Evolutionary conservation across 2,329 filamentous ascomycete species (phyloP), one percentile per base, ranked within the genome.

Genomic region (Pleoardoris graminearum): DNA sequence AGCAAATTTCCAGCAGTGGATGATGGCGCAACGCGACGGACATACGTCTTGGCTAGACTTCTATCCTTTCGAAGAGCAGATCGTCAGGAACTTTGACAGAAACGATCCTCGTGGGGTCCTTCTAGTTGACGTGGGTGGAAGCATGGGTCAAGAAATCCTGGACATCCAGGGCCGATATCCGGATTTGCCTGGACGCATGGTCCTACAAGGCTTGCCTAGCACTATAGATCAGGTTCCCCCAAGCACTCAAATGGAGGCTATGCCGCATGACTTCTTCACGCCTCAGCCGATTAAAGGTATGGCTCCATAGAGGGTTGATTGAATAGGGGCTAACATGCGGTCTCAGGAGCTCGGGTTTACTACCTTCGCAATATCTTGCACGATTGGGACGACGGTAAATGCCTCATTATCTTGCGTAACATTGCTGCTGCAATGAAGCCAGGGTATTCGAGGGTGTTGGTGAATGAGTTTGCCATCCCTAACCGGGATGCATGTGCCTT

Each of bases 201-300:
- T 83, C 0, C 65, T 83, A 0, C 79, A 84, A 57, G 81, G 83
- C 53, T 66, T 78, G 4, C 71, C 75, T 0, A 62, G 69, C 2
- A 76, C 81, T 16, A 48, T 70, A 44, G 55, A 61, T 37, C 53
- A 69, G 16, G 61, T 63, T 14, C 55, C 58, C 35, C 43, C 55
- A 3, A 23, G 55, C 43, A 7, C 50, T 22, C 38, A 56, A 11
- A 63, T 73, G 23, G 54, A 69, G 53, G 7, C 59, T 3, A 74
- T 80, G 69, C 62, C 61, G 2, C 71, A 82, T 51, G 75, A 82
- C 54, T 81, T 82, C 50, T 75, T 76, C 50, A 76, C 68, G 0
- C 71, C 76, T 41, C 77, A 82, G 56, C 77, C 75, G 0, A 57
- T 81, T 6, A 76, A 78, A 52, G 76, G 75, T 14, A 27, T 6